Conservation (phyloP, 2,329 filamentous ascomycete genomes). For the Colletotrichum lindemuthianum region DNA sequence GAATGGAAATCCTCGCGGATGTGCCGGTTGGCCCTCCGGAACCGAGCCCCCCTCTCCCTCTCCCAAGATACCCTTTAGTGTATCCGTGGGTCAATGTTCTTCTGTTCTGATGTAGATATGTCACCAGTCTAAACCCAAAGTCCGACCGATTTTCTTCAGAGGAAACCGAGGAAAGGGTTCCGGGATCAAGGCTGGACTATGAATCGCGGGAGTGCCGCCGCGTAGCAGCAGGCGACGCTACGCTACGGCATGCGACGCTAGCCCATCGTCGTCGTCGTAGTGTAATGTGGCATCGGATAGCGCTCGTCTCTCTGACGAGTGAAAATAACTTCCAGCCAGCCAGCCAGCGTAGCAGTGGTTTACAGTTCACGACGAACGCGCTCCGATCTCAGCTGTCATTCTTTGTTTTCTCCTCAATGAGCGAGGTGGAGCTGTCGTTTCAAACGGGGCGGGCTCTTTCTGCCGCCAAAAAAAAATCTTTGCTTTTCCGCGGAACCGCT, state of each 20-base stretch:
- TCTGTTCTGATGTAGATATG: too few relatives aligned
- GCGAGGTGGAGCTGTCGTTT: too few relatives aligned
- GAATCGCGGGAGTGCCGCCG: constrained; percentile 27
- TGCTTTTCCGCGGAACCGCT: too few relatives aligned
- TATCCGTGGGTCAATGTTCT: too few relatives aligned
- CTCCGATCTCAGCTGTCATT: too few relatives aligned
- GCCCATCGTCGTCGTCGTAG: constrained; percentile 5
- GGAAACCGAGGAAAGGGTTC: not conserved
- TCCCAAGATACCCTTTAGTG: not conserved
- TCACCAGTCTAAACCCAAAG: too few relatives aligned
- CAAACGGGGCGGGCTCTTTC: too few relatives aligned
- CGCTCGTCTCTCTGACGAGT: constrained; percentile 21
- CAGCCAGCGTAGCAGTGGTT: too few relatives aligned
- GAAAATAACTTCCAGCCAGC: not conserved
- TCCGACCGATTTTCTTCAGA: too few relatives aligned
- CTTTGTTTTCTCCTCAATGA: too few relatives aligned
- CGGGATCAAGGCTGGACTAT: constrained; percentile 24
- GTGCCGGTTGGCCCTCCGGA: constrained; percentile 28
- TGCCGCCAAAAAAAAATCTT: too few relatives aligned
- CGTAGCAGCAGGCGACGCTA: constrained; percentile 8
- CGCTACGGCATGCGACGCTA: constrained; percentile 22
- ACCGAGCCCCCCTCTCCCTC: constrained; percentile 1
- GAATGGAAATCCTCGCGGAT: constrained; percentile 34
- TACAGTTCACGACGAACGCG: too few relatives aligned
- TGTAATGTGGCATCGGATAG: not conserved